These are phyloP conservation scores for Fusarium avenaceum DNA, from an alignment of 2,329 filamentous ascomycete species.

Conservation along the genomic window DNA sequence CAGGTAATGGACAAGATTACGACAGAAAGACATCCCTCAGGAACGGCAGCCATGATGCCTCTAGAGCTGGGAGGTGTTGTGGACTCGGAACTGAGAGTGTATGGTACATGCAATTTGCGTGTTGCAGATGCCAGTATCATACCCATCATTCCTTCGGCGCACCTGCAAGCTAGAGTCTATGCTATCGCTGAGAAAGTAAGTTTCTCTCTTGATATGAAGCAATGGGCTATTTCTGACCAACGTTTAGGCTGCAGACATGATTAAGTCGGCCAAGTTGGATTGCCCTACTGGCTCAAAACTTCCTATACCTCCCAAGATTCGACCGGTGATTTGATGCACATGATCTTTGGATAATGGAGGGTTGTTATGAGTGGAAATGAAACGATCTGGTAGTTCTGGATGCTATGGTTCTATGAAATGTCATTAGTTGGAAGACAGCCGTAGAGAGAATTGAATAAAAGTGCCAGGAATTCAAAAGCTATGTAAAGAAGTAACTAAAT, in stretches of 20 bases:
- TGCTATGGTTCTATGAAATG: no score
- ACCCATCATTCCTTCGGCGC: conserved; percentile 45
- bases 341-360: background rate
- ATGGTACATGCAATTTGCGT: conserved; percentile 46
- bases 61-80: conserved; percentile 40
- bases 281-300: background rate
- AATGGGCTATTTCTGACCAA: background rate
- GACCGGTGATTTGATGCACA: background rate
- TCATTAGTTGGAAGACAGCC: no score
- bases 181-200: conserved; percentile 50
- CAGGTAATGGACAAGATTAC: background rate
- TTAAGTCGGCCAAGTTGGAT: conserved; percentile 9
- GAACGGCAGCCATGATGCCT: conserved; percentile 29
- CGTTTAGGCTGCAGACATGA: conserved; percentile 25
- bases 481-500: background rate
- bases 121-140: conserved; percentile 48
- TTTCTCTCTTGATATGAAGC: background rate
- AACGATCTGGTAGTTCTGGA: no score
- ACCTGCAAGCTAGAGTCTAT: conserved; percentile 52
- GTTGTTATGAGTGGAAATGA: no score
- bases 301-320: conserved; percentile 5
- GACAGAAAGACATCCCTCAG: conserved; percentile 25
- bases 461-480: background rate
- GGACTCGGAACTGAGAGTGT: conserved; percentile 44
- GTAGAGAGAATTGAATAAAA: no score